These are phyloP conservation scores for Ustanciosporium gigantosporum DNA, from an alignment of 1,284 basidiomycete genomes.

Conservation along the genomic window DNA sequence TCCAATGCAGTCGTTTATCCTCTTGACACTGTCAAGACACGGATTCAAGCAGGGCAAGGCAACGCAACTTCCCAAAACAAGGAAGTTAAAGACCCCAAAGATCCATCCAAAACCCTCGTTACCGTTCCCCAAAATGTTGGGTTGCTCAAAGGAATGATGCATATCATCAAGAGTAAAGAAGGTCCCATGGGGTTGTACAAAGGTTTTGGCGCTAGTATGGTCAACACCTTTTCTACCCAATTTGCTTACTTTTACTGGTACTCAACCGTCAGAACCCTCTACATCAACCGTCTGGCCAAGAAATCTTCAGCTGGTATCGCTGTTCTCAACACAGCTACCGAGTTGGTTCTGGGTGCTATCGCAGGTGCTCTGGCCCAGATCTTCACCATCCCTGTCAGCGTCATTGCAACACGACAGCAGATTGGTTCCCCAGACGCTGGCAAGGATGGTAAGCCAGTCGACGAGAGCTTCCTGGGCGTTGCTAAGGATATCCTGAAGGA, in stretches of 20 bases:
- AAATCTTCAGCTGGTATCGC: constrained; percentile 27
- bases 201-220: constrained; percentile 95
- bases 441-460: constrained; percentile 60
- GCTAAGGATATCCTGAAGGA: constrained; percentile 86
- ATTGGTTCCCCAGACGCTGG: constrained; percentile 30
- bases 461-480: constrained; percentile 70
- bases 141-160: constrained; percentile 54
- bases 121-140: constrained; percentile 50
- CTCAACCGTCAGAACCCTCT: constrained; percentile 81
- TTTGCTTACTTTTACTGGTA: constrained; percentile 99
- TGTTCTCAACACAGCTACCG: constrained; percentile 49
- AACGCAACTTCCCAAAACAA: constrained; percentile 63
- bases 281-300: constrained; percentile 62
- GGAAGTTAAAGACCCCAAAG: constrained; percentile 64
- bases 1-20: constrained; percentile 78
- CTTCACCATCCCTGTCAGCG: constrained; percentile 96
- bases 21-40: constrained; percentile 92
- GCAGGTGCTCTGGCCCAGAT: constrained; percentile 95
- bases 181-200: constrained; percentile 75
- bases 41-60: constrained; percentile 72
- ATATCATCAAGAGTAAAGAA: constrained; percentile 50
- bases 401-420: constrained; percentile 97
- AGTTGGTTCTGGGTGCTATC: constrained; percentile 80
- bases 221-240: constrained; percentile 93
- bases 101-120: constrained; percentile 65